A percentile compares a stretch with the other conserved stretches of the same genome.
phyloP scores from a whole-genome alignment of 2,329 filamentous ascomycete species.

The Talaromyces sp. region DNA sequence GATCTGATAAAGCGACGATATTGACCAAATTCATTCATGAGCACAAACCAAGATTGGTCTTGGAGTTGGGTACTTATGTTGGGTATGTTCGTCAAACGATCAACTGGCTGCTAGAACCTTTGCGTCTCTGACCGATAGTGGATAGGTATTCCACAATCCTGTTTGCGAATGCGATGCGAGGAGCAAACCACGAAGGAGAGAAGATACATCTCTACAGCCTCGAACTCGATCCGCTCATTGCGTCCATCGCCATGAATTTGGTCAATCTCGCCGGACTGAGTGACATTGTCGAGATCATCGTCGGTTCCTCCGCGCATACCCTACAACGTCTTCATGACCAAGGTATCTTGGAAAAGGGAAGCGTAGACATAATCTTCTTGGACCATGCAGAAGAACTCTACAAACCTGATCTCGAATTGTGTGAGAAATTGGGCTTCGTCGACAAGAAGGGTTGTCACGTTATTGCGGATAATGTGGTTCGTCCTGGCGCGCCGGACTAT shows the following conservation, averaged over 20 bases:
- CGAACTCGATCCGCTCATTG: not conserved
- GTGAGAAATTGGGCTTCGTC: not conserved
- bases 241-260: not conserved
- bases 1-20: conserved; percentile 66
- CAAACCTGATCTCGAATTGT: not conserved
- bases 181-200: not conserved
- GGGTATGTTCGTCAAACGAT: not conserved
- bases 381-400: not conserved
- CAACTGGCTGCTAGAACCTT: not conserved
- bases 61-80: not conserved
- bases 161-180: not conserved
- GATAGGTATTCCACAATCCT: not conserved
- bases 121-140: not conserved
- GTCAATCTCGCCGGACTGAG: not conserved
- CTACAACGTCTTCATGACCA: not conserved
- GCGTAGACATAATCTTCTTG: not conserved
- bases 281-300: not conserved
- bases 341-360: not conserved
- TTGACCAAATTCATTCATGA: conserved; percentile 63
- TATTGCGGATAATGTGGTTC: not conserved
- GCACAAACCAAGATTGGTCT: conserved; percentile 35
- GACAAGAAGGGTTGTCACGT: not conserved
- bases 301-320: not conserved
- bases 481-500: not conserved
- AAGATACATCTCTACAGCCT: not conserved